phyloP scores from a whole-genome alignment of 2,329 filamentous ascomycete species.

The Colletotrichum horii region DNA sequence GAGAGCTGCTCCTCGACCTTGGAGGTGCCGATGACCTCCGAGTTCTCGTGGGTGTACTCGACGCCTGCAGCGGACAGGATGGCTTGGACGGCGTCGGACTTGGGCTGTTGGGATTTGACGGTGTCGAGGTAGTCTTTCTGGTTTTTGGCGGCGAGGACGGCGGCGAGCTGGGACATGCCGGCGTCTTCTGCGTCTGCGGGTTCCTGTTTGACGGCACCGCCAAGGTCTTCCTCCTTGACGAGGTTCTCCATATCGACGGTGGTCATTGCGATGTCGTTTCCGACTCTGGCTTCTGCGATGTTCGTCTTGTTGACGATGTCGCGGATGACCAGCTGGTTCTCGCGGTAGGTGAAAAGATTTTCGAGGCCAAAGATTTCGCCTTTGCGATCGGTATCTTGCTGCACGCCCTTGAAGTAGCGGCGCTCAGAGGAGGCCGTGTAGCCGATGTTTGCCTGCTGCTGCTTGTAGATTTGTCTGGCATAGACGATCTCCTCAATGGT shows the following conservation, averaged over 20 bases:
- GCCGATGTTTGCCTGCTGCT: conserved; percentile 97
- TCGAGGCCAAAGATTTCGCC: conserved; percentile 92
- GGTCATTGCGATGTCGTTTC: conserved; percentile 80
- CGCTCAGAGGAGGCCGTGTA: conserved; percentile 93
- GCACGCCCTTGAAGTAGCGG: conserved; percentile 93
- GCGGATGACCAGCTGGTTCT: conserved; percentile 80
- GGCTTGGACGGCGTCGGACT: conserved; percentile 81
- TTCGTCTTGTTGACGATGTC: conserved; percentile 99
- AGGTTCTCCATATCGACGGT: conserved; percentile 74
- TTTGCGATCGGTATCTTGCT: conserved; percentile 80
- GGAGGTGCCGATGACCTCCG: conserved; percentile 91
- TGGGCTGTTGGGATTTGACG: conserved; percentile 43
- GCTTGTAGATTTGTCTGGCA: conserved; percentile 96
- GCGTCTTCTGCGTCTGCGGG: conserved; percentile 55
- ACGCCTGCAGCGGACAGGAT: conserved; percentile 90
- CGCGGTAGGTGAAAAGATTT: conserved; percentile 86
- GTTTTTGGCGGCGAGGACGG: conserved; percentile 45
- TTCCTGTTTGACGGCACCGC: conserved; percentile 48
- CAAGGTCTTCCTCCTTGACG: conserved; percentile 50
- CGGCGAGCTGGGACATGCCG: conserved; percentile 65
- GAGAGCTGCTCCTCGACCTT: conserved; percentile 88
- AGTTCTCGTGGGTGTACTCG: conserved; percentile 95
- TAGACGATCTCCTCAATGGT: conserved; percentile 98
- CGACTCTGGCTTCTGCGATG: conserved; percentile 88
- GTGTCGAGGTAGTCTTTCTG: conserved; percentile 50